Base-by-base conservation (phyloP, 1,284 basidiomycete genomes). In the Boletus holoroseus region DNA sequence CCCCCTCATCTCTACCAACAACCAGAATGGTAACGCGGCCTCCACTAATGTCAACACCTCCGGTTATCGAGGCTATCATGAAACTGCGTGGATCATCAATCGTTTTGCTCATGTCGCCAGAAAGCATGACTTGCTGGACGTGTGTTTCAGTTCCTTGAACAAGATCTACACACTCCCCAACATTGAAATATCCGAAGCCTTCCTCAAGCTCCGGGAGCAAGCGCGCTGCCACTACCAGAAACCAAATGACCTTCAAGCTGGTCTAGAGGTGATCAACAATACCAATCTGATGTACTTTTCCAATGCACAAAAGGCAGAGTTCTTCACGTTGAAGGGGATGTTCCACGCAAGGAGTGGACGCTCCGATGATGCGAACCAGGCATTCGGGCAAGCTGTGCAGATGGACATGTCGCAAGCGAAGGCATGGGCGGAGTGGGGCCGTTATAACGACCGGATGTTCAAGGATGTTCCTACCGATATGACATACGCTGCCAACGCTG, bases 11-110 rank as follows among this genome's bases (percentile, higher is more conserved):
- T 75, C 70, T 3, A 72, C 72, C 12, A 76, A 75, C 51, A 65
- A 64, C 32, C 81, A 81, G 60, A 71, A 72, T 16, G 72, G 72
- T 22, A 75, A 75, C 24, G 67, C 75, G 26, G 72, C 71, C 5
- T 68, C 78, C 7, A 79, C 75, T 39, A 88, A 79, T 55, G 72
- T 81, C 36, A 91, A 85, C 55, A 98, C 94, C 2, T 92, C 86
- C 65, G 96, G 95, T 5, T 99, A 94, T 70, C 82, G 97, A 49
- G 97, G 96, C n/a, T 99, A 93, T 69, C 97, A 99, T 67, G 96
- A 99, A 76, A 99, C 94, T 0, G 96, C 96, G 3, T 99, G 96
- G 97, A 99, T 98, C 69, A 98, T 99, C 76, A 99, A 99, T 69
- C 87, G 96, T 8, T 99, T 99, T 66, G 97, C 97, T n/a, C 96